These are phyloP conservation scores for Baeospora myosura DNA, from an alignment of 1,284 basidiomycete species.

Conservation along the genomic window DNA sequence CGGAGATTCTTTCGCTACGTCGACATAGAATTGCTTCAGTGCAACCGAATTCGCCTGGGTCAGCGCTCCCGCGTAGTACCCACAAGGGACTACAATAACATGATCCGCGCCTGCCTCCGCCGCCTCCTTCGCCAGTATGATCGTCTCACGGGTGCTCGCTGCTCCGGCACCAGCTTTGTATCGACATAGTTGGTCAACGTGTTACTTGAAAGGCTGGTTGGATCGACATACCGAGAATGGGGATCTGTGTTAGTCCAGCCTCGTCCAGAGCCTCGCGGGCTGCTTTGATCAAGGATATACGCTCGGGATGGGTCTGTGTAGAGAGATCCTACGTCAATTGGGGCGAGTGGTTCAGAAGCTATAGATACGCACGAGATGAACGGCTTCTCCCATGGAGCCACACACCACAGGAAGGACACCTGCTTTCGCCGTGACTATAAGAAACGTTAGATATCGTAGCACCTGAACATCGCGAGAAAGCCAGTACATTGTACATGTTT, in stretches of 20 bases:
- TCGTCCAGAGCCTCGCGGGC: conserved; percentile 10
- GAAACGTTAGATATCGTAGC: too few species aligned
- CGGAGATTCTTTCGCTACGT: conserved; percentile 8
- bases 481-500: conserved; percentile 8
- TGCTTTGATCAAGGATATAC: conserved; percentile 9
- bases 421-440: conserved; percentile 8
- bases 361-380: conserved; percentile 7
- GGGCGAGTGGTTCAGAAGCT: background rate
- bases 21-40: conserved; percentile 9
- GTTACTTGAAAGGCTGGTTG: too few species aligned
- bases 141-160: conserved; percentile 8
- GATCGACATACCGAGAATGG: conserved; percentile 5
- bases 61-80: conserved; percentile 8
- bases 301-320: conserved; percentile 8
- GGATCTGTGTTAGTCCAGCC: conserved; percentile 5
- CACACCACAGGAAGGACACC: conserved; percentile 8
- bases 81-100: conserved; percentile 11
- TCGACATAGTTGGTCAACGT: too few species aligned
- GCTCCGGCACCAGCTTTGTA: conserved; percentile 9
- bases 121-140: conserved; percentile 8
- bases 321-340: background rate
- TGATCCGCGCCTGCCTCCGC: conserved; percentile 12
- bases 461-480: too few species aligned
- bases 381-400: conserved; percentile 11
- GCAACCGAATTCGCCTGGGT: conserved; percentile 6